Evolutionary conservation across 441 rosid species (phyloP), one percentile per base, ranked within the genome.

Genomic region (Erodium chrysanthum): DNA sequence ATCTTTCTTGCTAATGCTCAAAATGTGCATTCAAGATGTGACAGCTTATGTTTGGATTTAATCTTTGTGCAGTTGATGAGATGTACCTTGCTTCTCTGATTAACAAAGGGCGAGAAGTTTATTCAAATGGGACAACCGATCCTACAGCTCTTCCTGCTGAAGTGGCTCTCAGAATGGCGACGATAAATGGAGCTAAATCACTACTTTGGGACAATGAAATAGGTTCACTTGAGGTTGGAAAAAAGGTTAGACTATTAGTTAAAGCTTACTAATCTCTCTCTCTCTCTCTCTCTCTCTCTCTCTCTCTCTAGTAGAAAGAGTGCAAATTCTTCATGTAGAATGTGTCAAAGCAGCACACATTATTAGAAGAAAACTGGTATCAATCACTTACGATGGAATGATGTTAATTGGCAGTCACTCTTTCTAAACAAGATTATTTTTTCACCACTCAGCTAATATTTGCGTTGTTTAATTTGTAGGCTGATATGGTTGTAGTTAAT

Each of bases 161-260:
- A 78, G 81, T 81, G 54, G 70, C 82, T 66, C 83, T 88, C 42
- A 79, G 68, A 74, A 86, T 86, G 91, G 94, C 73, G 0, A 83
- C 94, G 56, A 66, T 83, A 73, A 83, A 86, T 76, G 89, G 89
- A 67, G 91, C 94, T 33, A 88, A 81, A 74, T 73, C 94, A 37
- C 82, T 86, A 21, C 88, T 86, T 12, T 88, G 91, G 94, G 89
- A 88, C 67, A 64, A 84, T 68, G 89, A 88, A 76, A 84, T 88
- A 42, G 91, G 94, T 63, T 86, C 89, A 0, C 84, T 88, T 72
- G 94, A 84, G 79, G 78, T 75, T 71, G 91, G 85, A 68, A 86
- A 84, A 74, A 88, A 84, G 91, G 94, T 88, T 35, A 17, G 88
- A 42, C 48, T 42, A 9, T 42, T 42, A 42, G 48, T 42, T 42